Conservation (phyloP, 1,284 basidiomycete species). For the Ustilago cynodontis region DNA sequence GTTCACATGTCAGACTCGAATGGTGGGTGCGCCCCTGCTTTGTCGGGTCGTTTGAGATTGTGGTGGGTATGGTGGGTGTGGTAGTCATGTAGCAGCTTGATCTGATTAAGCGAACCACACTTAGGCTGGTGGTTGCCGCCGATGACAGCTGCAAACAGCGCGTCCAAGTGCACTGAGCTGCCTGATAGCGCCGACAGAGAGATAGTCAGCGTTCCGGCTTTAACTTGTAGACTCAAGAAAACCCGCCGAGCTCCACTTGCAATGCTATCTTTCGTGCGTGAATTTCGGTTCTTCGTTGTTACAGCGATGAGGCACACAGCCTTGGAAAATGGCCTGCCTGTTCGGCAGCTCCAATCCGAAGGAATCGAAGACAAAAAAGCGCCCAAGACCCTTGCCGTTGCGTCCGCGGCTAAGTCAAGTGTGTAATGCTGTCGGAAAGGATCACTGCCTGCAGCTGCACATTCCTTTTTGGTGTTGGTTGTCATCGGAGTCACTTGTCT, state of each 20-base stretch:
- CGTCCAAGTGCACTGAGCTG: conserved; percentile 4
- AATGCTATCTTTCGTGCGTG: background rate
- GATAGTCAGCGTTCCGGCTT: conserved; percentile 6
- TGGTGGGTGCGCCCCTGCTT: background rate
- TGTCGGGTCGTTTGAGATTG: background rate
- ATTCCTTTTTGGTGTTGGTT: background rate
- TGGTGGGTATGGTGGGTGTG: background rate
- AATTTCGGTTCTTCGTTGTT: conserved; percentile 7
- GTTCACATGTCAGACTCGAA: conserved; percentile 16
- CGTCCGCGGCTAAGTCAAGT: background rate
- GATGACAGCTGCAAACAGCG: background rate
- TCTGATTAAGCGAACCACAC: background rate
- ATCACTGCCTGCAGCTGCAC: background rate
- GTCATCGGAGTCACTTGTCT: background rate
- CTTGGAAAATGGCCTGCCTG: background rate
- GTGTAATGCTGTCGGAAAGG: background rate
- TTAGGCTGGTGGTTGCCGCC: background rate
- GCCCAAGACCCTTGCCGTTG: background rate
- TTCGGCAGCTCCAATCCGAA: conserved; percentile 1
- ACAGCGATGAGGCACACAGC: background rate
- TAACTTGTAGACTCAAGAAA: background rate
- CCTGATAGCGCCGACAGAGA: conserved; percentile 13
- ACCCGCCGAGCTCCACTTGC: conserved; percentile 6
- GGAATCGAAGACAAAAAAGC: background rate
- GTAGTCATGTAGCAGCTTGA: background rate